Evolutionary conservation across 2,329 filamentous ascomycete species (phyloP), one percentile per base, ranked within the genome.

Genomic region (Ascocoryne sarcoides): DNA sequence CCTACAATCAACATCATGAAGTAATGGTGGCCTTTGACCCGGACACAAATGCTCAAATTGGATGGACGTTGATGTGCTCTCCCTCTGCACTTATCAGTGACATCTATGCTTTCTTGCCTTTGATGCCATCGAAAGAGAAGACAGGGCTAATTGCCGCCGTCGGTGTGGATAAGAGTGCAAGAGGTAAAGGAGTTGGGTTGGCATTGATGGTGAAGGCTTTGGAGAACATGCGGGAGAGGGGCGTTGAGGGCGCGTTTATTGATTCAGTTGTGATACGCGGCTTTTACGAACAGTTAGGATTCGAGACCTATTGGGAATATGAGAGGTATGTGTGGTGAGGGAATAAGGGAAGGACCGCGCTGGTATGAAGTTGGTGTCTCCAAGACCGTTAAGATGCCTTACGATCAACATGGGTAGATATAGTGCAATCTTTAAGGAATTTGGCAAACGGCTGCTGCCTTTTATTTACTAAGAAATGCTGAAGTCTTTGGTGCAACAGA

Each of bases 111-210:
- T 64, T 68, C 37, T 58, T 65, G 4, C 55, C 60, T 10, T 51
- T 66, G 3, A 45, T 50, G 36, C 49, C 49, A 21, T 60, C 61
- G 26, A 60, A 60, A 14, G 56, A 60, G 4, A 60, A 63, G 10
- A 67, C 65, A 0, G 66, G 65, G 0, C 44, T 68, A 14, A 68
- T 69, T 28, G 65, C 61, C 4, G 65, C 61, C 37, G 65, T 69
- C 5, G 66, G 65, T 4, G 62, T 69, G 10, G 62, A 68, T 48
- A 42, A 51, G 9, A 50, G 46, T 5, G 56, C 58, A 15, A 58
- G 66, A 10, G 59, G 60, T 4, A 58, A 57, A 20, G 65, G 65
- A 4, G 54, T 68, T 17, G 63, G 65, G 8, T 50, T 68, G 32
- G 63, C 62, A 18, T 49, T 71, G 38, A 40, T 70, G 32, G 61